phyloP scores from a whole-genome alignment of 2,329 filamentous ascomycete genomes.

The Zalaria sp. region DNA sequence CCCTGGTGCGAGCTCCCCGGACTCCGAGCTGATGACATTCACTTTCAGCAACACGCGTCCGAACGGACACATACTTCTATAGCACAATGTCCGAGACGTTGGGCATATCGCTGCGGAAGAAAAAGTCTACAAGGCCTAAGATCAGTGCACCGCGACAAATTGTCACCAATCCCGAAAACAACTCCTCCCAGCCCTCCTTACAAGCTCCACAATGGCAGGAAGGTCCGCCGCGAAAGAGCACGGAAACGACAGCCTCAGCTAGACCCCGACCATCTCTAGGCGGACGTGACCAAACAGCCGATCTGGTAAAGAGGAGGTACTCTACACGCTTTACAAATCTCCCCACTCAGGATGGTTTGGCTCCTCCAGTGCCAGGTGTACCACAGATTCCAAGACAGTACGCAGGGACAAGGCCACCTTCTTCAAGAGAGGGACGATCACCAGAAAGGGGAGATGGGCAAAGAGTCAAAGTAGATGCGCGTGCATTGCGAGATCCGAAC shows the following conservation, averaged over 20 bases:
- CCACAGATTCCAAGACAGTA: constrained; percentile 46
- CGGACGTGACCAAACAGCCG: constrained; percentile 44
- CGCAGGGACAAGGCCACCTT: constrained; percentile 22
- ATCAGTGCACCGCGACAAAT: constrained; percentile 48
- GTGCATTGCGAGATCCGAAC: constrained; percentile 65
- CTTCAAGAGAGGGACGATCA: constrained; percentile 27
- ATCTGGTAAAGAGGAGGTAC: constrained; percentile 88
- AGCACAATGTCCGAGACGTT: constrained; percentile 36
- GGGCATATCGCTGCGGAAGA: constrained; percentile 47
- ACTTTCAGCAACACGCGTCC: too few species aligned
- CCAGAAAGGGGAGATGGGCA: constrained; percentile 35
- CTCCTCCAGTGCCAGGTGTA: constrained; percentile 45
- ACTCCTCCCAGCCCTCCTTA: background rate
- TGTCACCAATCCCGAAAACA: constrained; percentile 1
- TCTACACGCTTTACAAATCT: constrained; percentile 69
- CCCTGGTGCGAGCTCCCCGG: too few species aligned
- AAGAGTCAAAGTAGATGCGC: constrained; percentile 58
- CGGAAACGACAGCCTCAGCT: background rate
- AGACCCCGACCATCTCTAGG: constrained; percentile 21
- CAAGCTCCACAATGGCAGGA: background rate
- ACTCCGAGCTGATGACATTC: too few species aligned
- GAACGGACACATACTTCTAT: too few species aligned
- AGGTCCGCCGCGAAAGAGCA: background rate
- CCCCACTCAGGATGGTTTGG: constrained; percentile 48
- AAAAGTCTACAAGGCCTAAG: constrained; percentile 40